Percentiles rank a stretch among this genome's conserved stretches.
Conservation (phyloP, 495 filamentous ascomycete species). For the Hypomontagnella submonticulosa region DNA sequence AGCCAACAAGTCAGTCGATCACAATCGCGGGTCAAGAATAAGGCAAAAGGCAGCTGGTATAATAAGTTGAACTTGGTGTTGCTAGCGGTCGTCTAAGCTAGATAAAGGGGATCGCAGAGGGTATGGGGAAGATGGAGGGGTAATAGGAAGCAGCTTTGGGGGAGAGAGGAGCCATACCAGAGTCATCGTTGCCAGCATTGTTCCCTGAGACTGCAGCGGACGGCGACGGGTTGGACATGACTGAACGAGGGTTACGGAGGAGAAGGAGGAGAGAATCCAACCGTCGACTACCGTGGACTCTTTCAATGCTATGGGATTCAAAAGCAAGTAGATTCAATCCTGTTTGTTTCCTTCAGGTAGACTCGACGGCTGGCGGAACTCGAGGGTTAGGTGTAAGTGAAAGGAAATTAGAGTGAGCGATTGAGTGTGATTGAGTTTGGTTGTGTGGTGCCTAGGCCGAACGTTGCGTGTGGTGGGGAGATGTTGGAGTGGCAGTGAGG, state of each 20-base stretch:
- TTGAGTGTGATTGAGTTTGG: slow-evolving; percentile 32
- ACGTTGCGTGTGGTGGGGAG: slow-evolving; percentile 43
- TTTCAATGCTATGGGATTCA: slow-evolving; percentile 28
- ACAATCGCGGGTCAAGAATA: slow-evolving; percentile 15
- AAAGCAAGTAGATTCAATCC: slow-evolving; percentile 28
- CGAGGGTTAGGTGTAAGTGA: slow-evolving; percentile 38
- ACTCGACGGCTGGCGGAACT: slow-evolving; percentile 38
- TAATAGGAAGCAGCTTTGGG: slow-evolving; percentile 12
- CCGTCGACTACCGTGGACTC: slow-evolving; percentile 40
- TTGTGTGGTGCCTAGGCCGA: slow-evolving; percentile 22
- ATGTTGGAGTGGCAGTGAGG: slow-evolving; percentile 29
- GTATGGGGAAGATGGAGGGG: slow-evolving; percentile 36
- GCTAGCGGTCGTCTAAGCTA: slow-evolving; percentile 30
- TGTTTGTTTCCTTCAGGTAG: slow-evolving; percentile 18
- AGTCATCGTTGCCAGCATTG: slow-evolving; percentile 51
- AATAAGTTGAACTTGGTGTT: slow-evolving; percentile 11
- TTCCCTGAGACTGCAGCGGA: slow-evolving; percentile 45
- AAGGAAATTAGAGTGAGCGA: slow-evolving; percentile 33
- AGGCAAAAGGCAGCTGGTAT: slow-evolving; percentile 10
- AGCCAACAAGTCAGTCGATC: slow-evolving; percentile 19
- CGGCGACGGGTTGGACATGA: slow-evolving; percentile 51
- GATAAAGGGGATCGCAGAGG: slow-evolving; percentile 25
- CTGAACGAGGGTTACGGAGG: slow-evolving; percentile 32
- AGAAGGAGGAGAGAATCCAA: slow-evolving; percentile 27
- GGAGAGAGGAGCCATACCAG: slow-evolving; percentile 41